Evolutionary conservation across 306 rosid species (phyloP).

Genomic region (Arachis hypogaea): DNA sequence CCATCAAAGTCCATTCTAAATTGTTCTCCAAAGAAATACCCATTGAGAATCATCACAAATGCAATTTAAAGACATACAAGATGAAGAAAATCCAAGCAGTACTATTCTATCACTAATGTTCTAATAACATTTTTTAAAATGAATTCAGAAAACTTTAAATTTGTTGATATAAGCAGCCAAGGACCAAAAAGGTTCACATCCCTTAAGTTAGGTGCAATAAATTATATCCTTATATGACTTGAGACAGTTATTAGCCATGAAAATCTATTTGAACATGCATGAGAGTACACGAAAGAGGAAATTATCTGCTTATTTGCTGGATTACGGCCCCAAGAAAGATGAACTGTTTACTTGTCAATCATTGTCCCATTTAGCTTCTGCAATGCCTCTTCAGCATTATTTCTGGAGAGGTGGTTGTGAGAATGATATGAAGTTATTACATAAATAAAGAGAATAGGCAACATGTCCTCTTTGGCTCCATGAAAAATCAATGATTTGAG

Average conservation of each 20-base stretch:
- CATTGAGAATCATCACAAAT: too few relatives aligned
- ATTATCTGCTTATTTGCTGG: slow-evolving; percentile 95
- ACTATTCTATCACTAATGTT: too few relatives aligned
- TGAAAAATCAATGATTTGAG: slow-evolving; percentile 6
- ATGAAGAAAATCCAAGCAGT: background rate
- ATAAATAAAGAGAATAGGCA: slow-evolving; percentile 22
- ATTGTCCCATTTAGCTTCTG: slow-evolving; percentile 81
- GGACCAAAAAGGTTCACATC: slow-evolving; percentile 6
- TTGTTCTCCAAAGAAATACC: too few relatives aligned
- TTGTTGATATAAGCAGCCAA: background rate
- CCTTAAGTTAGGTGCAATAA: background rate
- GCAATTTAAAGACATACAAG: slow-evolving; percentile 42
- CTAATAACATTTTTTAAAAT: background rate
- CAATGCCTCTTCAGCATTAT: slow-evolving; percentile 93
- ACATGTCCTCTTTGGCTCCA: background rate
- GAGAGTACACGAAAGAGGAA: background rate
- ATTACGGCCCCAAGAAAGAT: slow-evolving; percentile 99
- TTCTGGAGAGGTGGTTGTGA: slow-evolving; percentile 54
- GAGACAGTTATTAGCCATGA: background rate
- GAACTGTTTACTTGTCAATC: slow-evolving; percentile 90
- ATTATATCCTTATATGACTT: background rate
- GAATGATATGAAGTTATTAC: slow-evolving; percentile 28
- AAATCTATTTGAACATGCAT: slow-evolving; percentile 1
- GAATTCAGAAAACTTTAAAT: background rate
- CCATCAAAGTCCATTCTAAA: too few relatives aligned